Conservation (phyloP, 768 basidiomycete genomes). For the Mrakia gelida region DNA sequence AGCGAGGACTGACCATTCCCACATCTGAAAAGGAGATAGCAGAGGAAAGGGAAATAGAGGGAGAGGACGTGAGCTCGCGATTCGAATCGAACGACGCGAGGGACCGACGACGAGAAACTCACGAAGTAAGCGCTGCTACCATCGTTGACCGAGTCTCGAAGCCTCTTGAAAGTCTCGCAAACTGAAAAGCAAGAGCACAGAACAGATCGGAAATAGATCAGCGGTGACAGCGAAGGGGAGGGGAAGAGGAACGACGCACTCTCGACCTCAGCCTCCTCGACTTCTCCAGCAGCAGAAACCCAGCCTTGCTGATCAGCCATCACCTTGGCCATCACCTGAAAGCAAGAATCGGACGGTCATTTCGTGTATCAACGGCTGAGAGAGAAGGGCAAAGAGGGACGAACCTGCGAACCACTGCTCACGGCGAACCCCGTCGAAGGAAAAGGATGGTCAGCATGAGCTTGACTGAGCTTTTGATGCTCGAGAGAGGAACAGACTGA, state of each 20-base stretch:
- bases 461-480: neutral
- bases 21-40: conserved; percentile 19
- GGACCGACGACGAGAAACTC: conserved; percentile 26
- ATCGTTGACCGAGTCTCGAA: conserved; percentile 82
- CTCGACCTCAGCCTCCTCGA: conserved; percentile 54
- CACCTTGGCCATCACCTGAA: conserved; percentile 92
- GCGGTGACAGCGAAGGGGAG: neutral
- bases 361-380: neutral
- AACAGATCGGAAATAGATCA: conserved; percentile 61
- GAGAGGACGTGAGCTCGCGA: neutral
- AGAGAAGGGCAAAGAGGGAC: neutral
- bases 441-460: neutral
- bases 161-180: conserved; percentile 46
- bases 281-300: conserved; percentile 46
- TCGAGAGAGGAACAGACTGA: conserved; percentile 38
- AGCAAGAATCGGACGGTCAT: conserved; percentile 37
- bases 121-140: conserved; percentile 56
- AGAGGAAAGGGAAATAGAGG: conserved; percentile 62
- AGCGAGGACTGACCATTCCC: conserved; percentile 43
- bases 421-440: neutral
- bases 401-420: conserved; percentile 36
- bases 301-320: conserved; percentile 87
- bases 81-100: conserved; percentile 10
- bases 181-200: conserved; percentile 42
- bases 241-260: conserved; percentile 48